Conservation (phyloP, 306 rosid species). For the Gleditsia sinensis region DNA sequence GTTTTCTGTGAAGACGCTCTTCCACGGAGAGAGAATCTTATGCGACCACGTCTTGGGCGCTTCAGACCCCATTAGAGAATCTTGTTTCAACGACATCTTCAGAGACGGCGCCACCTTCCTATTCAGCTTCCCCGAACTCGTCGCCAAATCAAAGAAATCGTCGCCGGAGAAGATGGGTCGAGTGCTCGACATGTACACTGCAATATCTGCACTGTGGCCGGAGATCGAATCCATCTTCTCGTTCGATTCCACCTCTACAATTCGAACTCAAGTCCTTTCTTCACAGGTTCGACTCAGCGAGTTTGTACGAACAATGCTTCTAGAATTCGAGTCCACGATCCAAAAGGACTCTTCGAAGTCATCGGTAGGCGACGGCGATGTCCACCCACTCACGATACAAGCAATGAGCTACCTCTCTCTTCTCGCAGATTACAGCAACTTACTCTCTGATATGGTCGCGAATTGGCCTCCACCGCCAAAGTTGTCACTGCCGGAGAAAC, state of each 20-base stretch:
- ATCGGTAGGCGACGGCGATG: slow-evolving; percentile 34
- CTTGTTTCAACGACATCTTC: slow-evolving; percentile 56
- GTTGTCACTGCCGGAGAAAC: slow-evolving; percentile 38
- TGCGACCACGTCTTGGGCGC: not conserved
- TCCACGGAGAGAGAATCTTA: slow-evolving; percentile 30
- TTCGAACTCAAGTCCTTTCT: slow-evolving; percentile 49
- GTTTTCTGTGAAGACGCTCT: slow-evolving; percentile 40
- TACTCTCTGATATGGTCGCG: slow-evolving; percentile 53
- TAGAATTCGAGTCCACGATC: slow-evolving; percentile 54
- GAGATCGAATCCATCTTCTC: slow-evolving; percentile 65
- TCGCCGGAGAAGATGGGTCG: slow-evolving; percentile 47
- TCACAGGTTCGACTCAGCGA: slow-evolving; percentile 47
- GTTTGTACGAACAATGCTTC: slow-evolving; percentile 37
- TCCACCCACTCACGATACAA: slow-evolving; percentile 44
- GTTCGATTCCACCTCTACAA: slow-evolving; percentile 43
- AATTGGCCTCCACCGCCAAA: slow-evolving; percentile 44
- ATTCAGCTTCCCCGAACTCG: slow-evolving; percentile 57
- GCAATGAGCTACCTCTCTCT: slow-evolving; percentile 56
- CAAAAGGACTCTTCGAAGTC: slow-evolving; percentile 48
- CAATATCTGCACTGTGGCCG: slow-evolving; percentile 42
- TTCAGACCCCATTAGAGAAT: slow-evolving; percentile 47
- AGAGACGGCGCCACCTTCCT: slow-evolving; percentile 51
- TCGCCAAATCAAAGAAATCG: slow-evolving; percentile 42
- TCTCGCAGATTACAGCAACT: slow-evolving; percentile 60
- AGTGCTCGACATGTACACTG: slow-evolving; percentile 59